Conservation (phyloP, 148 eudicot species). For the Cornus florida region DNA sequence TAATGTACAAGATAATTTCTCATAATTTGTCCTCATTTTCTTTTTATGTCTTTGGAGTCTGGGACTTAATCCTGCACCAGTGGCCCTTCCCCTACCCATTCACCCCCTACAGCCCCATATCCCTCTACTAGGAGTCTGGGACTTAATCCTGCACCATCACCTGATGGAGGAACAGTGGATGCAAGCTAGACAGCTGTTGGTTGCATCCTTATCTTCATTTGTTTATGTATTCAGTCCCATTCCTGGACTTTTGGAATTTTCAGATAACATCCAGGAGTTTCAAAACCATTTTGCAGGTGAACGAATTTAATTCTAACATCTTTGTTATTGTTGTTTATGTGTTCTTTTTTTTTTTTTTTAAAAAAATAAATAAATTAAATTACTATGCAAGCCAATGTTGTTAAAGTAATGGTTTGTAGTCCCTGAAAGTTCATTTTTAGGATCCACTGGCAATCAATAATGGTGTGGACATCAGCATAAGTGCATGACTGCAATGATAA, state of each 20-base stretch:
- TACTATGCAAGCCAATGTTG: neutral
- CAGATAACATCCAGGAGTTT: neutral
- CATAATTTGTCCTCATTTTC: neutral
- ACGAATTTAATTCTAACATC: neutral
- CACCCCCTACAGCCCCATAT: no score
- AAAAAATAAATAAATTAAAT: neutral
- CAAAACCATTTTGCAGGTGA: neutral
- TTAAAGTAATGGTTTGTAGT: neutral
- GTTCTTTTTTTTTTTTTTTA: neutral
- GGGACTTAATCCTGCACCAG: no score
- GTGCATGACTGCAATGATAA: slow-evolving; percentile 14
- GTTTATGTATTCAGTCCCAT: neutral
- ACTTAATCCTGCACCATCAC: no score
- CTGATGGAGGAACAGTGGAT: no score
- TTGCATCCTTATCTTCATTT: no score
- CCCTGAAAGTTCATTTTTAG: neutral
- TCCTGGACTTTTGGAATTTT: neutral
- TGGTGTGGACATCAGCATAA: slow-evolving; percentile 16
- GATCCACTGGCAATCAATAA: neutral
- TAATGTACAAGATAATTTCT: neutral
- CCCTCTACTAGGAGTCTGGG: no score
- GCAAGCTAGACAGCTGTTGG: no score
- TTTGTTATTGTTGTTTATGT: neutral
- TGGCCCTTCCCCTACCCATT: no score
- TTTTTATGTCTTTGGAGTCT: no score